Percentiles rank a stretch among this genome's conserved stretches.
Conservation (phyloP, 129 eudicot genomes). For the Centella asiatica region DNA sequence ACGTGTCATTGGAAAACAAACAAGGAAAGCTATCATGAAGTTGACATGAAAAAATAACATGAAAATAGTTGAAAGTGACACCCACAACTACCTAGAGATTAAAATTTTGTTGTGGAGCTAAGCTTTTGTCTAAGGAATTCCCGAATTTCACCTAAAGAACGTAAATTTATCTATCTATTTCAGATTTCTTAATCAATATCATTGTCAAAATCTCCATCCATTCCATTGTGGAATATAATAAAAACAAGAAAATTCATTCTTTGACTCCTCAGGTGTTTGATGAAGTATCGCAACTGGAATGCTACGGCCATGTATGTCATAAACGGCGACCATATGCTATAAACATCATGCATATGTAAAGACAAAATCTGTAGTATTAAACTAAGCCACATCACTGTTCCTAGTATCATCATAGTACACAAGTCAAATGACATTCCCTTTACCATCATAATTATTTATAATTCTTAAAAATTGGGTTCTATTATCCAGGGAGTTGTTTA, state of each 20-base stretch:
- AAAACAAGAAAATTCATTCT: background rate
- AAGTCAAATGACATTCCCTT: too few species aligned
- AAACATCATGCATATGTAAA: background rate
- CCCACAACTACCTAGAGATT: too few species aligned
- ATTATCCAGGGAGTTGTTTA: too few species aligned
- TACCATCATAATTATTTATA: background rate
- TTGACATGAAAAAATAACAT: background rate
- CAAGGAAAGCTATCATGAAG: background rate
- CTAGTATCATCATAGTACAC: too few species aligned
- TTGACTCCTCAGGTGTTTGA: background rate
- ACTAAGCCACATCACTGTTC: background rate
- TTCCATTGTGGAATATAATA: background rate
- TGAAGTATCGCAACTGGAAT: slow-evolving; percentile 8
- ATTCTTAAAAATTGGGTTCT: too few species aligned
- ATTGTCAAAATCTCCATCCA: background rate
- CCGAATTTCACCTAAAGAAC: too few species aligned
- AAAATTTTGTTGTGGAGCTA: too few species aligned
- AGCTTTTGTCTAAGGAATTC: too few species aligned
- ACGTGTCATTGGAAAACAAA: background rate
- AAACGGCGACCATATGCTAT: background rate
- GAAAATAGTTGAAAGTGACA: background rate
- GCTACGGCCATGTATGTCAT: background rate
- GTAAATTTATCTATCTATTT: too few species aligned
- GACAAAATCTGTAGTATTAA: too few species aligned
- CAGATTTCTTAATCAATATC: slow-evolving; percentile 1